A percentile compares a stretch with the other conserved stretches of the same genome.
These are phyloP conservation scores for Penicillium verrucosum DNA, from an alignment of 2,329 filamentous ascomycete genomes.

Conservation along the genomic window DNA sequence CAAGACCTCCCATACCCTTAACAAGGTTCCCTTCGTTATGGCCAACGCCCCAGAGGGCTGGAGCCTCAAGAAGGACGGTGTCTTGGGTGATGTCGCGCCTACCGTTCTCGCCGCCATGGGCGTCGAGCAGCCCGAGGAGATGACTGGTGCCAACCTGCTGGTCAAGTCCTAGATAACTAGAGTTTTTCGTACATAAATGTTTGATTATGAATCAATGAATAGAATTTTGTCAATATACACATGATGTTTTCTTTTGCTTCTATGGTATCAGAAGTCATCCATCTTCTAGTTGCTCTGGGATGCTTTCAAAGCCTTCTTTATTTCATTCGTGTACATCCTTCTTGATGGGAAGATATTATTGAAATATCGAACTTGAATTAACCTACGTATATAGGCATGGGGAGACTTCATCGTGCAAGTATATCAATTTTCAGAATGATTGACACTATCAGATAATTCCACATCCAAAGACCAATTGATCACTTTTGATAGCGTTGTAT, in stretches of 20 bases:
- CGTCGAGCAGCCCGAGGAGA: slow-evolving; percentile 81
- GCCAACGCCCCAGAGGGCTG: slow-evolving; percentile 89
- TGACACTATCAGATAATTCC: background rate
- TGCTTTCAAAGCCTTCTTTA: background rate
- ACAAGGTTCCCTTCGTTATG: slow-evolving; percentile 98
- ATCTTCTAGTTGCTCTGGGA: background rate
- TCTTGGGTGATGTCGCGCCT: slow-evolving; percentile 97
- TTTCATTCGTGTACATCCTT: no score
- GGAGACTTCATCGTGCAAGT: background rate
- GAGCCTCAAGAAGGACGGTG: slow-evolving; percentile 78
- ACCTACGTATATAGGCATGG: background rate
- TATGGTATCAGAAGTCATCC: background rate
- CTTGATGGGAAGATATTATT: background rate
- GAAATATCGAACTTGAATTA: background rate
- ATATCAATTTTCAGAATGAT: background rate
- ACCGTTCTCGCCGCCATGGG: slow-evolving; percentile 90
- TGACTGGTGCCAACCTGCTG: slow-evolving; percentile 83
- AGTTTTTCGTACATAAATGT: slow-evolving; percentile 15
- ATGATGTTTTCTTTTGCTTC: background rate
- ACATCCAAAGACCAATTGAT: background rate
- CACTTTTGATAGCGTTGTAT: background rate
- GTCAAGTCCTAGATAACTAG: slow-evolving; percentile 55
- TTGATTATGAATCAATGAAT: slow-evolving; percentile 24
- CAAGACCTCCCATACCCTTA: slow-evolving; percentile 96
- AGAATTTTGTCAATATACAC: slow-evolving; percentile 24